Evolutionary conservation across 2,329 filamentous ascomycete species (phyloP).

Genomic region (Cryphonectria japonica): DNA sequence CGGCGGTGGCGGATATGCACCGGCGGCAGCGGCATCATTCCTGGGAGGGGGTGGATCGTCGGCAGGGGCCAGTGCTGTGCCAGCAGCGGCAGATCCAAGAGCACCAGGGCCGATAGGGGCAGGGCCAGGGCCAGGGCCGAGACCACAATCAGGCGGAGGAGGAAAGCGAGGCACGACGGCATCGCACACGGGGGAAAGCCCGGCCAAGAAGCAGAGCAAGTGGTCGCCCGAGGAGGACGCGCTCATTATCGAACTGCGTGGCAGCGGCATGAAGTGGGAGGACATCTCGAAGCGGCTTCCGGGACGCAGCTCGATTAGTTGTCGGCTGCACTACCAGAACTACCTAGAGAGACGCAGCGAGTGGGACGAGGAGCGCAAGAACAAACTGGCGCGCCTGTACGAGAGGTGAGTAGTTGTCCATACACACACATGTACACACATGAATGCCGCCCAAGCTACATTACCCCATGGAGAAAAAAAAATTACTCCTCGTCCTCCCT

Average conservation of each 20-base stretch:
- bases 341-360: slow-evolving; percentile 91
- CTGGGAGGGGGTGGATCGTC: slow-evolving; percentile 31
- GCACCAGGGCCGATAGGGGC: slow-evolving; percentile 14
- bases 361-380: slow-evolving; percentile 98
- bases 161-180: slow-evolving; percentile 59
- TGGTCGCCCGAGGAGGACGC: slow-evolving; percentile 94
- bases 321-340: slow-evolving; percentile 94
- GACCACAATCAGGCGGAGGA: slow-evolving; percentile 29
- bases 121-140: slow-evolving; percentile 19
- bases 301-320: slow-evolving; percentile 91
- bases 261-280: slow-evolving; percentile 96
- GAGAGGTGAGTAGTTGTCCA: slow-evolving; percentile 70
- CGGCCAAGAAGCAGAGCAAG: slow-evolving; percentile 93
- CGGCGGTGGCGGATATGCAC: slow-evolving; percentile 27
- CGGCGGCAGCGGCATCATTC: slow-evolving; percentile 9
- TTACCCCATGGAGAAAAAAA: background rate
- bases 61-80: slow-evolving; percentile 18
- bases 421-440: background rate
- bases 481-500: too few species aligned
- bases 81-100: slow-evolving; percentile 33
- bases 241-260: slow-evolving; percentile 89
- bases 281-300: slow-evolving; percentile 92
- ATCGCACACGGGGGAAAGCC: slow-evolving; percentile 63
- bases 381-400: slow-evolving; percentile 92
- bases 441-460: background rate